These are phyloP conservation scores for Euphorbia celastroides DNA, from an alignment of 441 rosid genomes.

Conservation along the genomic window DNA sequence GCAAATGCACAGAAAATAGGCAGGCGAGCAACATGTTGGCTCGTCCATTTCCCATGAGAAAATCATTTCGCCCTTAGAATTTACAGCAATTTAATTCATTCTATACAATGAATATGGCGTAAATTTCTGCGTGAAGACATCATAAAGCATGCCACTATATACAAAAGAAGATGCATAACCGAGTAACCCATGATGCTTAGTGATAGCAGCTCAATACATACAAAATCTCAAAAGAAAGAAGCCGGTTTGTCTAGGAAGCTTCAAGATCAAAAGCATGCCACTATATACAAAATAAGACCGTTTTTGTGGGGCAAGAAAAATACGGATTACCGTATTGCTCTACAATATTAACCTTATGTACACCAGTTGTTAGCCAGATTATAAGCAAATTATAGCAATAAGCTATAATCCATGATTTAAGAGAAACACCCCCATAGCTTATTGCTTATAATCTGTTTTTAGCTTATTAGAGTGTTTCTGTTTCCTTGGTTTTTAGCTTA, in stretches of 20 bases:
- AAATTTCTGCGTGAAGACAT: too few relatives aligned
- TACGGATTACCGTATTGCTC: neutral
- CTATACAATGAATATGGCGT: too few relatives aligned
- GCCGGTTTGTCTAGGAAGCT: neutral
- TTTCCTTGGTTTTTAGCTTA: too few relatives aligned
- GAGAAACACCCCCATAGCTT: too few relatives aligned
- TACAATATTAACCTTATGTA: slow-evolving; percentile 1
- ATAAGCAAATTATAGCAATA: too few relatives aligned
- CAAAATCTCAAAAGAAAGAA: neutral
- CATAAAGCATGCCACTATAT: too few relatives aligned
- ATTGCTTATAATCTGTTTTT: too few relatives aligned
- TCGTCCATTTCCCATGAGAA: neutral
- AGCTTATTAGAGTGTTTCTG: too few relatives aligned
- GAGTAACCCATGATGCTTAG: neutral
- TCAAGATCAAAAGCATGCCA: slow-evolving; percentile 1
- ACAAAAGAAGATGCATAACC: neutral
- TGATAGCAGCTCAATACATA: neutral
- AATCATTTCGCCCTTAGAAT: too few relatives aligned
- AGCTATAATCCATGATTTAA: too few relatives aligned
- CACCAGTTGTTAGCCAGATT: neutral
- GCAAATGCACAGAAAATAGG: neutral
- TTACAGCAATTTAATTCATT: too few relatives aligned
- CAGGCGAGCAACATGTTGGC: neutral
- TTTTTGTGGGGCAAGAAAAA: neutral
- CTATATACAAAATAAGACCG: neutral